Base-by-base conservation (phyloP, 768 basidiomycete species). In the Mycena metata region DNA sequence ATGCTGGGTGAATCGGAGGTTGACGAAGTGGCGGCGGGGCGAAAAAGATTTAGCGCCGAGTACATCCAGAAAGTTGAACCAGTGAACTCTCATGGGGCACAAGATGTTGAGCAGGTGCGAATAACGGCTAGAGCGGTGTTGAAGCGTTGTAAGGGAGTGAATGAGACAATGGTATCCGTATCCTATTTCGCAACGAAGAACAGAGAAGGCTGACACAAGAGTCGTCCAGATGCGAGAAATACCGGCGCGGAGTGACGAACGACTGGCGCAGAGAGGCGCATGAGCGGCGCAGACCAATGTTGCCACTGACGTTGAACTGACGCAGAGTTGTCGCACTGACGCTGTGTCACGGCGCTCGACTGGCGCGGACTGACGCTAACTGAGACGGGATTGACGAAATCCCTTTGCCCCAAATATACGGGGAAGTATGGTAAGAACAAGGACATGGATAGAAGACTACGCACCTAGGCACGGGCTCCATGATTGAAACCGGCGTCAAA, bases 401-500 rank as follows among this genome's bases (percentile, higher is more conserved):
- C n/a, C n/a, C n/a, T n/a, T n/a, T n/a, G n/a, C n/a, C n/a, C n/a
- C n/a, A n/a, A n/a, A n/a, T n/a, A n/a, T n/a, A n/a, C n/a, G n/a
- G n/a, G n/a, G n/a, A n/a, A n/a, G n/a, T n/a, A n/a, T n/a, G n/a
- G n/a, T n/a, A n/a, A n/a, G n/a, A n/a, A n/a, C n/a, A n/a, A n/a
- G n/a, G n/a, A n/a, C n/a, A n/a, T n/a, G n/a, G n/a, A n/a, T n/a
- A n/a, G n/a, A n/a, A 39, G n/a, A n/a, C n/a, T 3, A 59, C 69
- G 6, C 72, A 72, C 30, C 75, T 75, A 2, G 66, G 60, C 2
- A 74, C 67, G 10, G 73, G 76, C 60, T 78, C 65, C 15, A 73
- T 76, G 45, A 78, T 73, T 3, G 67, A 69, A 0, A 76, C 55
- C 0, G 76, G 78, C 15, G 65, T 76, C 43, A 79, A 33, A 16